Percentiles rank a stretch among this genome's conserved stretches.
phyloP scores from a whole-genome alignment of 2,329 filamentous ascomycete genomes.

The Fusarium poae region DNA sequence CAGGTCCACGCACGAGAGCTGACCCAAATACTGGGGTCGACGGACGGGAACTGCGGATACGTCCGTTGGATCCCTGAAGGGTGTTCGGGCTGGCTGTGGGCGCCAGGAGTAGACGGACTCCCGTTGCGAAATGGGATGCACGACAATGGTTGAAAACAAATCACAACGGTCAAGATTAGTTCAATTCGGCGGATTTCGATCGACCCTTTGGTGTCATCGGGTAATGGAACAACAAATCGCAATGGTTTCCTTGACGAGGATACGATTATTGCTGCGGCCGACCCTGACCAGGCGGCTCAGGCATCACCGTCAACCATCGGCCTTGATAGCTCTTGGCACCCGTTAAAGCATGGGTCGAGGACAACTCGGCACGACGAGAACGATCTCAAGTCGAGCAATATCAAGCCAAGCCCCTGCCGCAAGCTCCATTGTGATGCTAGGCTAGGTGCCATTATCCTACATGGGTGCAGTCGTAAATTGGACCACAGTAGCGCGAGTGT shows the following conservation, averaged over 20 bases:
- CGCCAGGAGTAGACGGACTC: slow-evolving; percentile 17
- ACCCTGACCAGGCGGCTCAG: slow-evolving; percentile 27
- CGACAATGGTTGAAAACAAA: slow-evolving; percentile 3
- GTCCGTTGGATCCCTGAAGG: slow-evolving; percentile 34
- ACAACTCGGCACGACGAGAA: slow-evolving; percentile 16
- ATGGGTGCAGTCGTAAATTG: slow-evolving; percentile 42
- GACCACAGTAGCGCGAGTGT: slow-evolving; percentile 27
- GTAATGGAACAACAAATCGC: slow-evolving; percentile 3
- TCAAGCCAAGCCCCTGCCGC: slow-evolving; percentile 13
- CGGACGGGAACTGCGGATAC: slow-evolving; percentile 44
- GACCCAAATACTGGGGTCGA: slow-evolving; percentile 28
- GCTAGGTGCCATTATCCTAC: slow-evolving; percentile 30
- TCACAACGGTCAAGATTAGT: slow-evolving; percentile 10
- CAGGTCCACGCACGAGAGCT: slow-evolving; percentile 24
- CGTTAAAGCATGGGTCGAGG: slow-evolving; percentile 21
- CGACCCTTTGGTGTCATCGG: slow-evolving; percentile 4
- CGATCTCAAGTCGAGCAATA: slow-evolving; percentile 24
- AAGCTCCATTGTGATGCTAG: slow-evolving; percentile 22
- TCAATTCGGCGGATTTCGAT: slow-evolving; percentile 1
- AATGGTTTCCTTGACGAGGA: slow-evolving; percentile 7
- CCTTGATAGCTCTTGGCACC: slow-evolving; percentile 34
- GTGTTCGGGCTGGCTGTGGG: slow-evolving; percentile 20
- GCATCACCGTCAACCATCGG: slow-evolving; percentile 31
- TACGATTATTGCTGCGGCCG: slow-evolving; percentile 19
- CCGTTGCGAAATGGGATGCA: neutral